Evolutionary conservation across 2,329 filamentous ascomycete species (phyloP).

Genomic region (Knufia petricola): DNA sequence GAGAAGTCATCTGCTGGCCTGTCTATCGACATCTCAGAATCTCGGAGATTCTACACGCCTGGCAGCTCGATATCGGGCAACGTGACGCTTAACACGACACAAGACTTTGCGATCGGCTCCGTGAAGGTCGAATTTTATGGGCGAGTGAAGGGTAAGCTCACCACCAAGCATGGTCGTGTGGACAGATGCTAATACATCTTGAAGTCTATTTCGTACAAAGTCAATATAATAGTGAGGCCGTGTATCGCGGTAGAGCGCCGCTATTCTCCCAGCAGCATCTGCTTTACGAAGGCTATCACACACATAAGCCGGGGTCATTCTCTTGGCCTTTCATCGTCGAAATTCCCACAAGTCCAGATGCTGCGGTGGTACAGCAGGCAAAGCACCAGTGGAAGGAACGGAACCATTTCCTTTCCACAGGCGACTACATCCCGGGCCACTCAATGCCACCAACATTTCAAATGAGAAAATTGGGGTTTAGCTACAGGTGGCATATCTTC

Average conservation of each 20-base stretch:
- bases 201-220: slow-evolving; percentile 15
- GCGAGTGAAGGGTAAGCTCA: slow-evolving; percentile 14
- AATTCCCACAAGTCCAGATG: slow-evolving; percentile 15
- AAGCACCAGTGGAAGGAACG: slow-evolving; percentile 18
- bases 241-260: slow-evolving; percentile 15
- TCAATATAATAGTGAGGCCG: slow-evolving; percentile 15
- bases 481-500: slow-evolving; percentile 10
- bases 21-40: slow-evolving; percentile 15
- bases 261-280: slow-evolving; percentile 15
- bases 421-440: slow-evolving; percentile 9
- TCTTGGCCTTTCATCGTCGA: slow-evolving; percentile 18
- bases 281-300: slow-evolving; percentile 19
- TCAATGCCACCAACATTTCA: slow-evolving; percentile 16
- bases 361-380: slow-evolving; percentile 7
- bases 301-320: slow-evolving; percentile 17
- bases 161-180: no score
- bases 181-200: not conserved
- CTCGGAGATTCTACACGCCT: slow-evolving; percentile 12
- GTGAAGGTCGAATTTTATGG: slow-evolving; percentile 18
- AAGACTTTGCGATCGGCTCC: slow-evolving; percentile 16
- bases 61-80: slow-evolving; percentile 17
- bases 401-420: slow-evolving; percentile 13
- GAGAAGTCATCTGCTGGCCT: slow-evolving; percentile 15
- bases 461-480: slow-evolving; percentile 13
- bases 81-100: slow-evolving; percentile 16